Base-by-base conservation (phyloP, 2,329 filamentous ascomycete genomes). In the Chaetomiaceae sp. region DNA sequence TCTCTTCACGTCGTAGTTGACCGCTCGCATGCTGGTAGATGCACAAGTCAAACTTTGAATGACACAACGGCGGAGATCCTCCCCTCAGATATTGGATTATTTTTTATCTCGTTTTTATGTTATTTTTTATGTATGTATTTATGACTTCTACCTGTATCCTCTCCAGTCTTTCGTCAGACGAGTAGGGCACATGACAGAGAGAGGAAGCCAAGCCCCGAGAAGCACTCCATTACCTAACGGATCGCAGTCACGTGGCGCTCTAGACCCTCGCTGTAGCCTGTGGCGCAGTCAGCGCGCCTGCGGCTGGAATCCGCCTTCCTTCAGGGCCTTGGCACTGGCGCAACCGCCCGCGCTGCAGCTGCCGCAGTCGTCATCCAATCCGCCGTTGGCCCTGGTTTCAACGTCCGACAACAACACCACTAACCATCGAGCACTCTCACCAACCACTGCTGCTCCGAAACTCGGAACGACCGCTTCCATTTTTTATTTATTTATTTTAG, bases 341-440 rank as follows among this genome's bases (percentile, higher is more conserved):
- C 37, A n/a, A 5, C 13, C 45, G 21, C 9, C 44, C 32, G 18
- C 33, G 34, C 13, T 23, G 18, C 25, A 14, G 48, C 30, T 32
- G 33, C 33, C 42, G 34, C 49, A 40, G 27, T 45, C 48, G 48
- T 51, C 48, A 51, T 45, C 40, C 48, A 43, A 49, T 41, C 37
- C 37, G 20, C 16, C 27, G 21, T 14, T 14, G 34, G 23, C 25
- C 21, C 18, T 43, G 29, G 18, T 44, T 18, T 38, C 36, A n/a
- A 40, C 46, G 18, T 23, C 16, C 18, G 16, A 11, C 32, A 32
- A 20, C 30, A 21, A 34, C 42, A 21, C 23, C 45, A 30, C 10
- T 16, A 6, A 11, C 33, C 30, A 42, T 21, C 30, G 11, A 33
- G 8, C 38, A 33, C n/a, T 11, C 14, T 13, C 25, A 27, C 25